Evolutionary conservation across 2,329 filamentous ascomycete species (phyloP), one percentile per base, ranked within the genome.

Genomic region (Davidsoniella neocaledoniae): DNA sequence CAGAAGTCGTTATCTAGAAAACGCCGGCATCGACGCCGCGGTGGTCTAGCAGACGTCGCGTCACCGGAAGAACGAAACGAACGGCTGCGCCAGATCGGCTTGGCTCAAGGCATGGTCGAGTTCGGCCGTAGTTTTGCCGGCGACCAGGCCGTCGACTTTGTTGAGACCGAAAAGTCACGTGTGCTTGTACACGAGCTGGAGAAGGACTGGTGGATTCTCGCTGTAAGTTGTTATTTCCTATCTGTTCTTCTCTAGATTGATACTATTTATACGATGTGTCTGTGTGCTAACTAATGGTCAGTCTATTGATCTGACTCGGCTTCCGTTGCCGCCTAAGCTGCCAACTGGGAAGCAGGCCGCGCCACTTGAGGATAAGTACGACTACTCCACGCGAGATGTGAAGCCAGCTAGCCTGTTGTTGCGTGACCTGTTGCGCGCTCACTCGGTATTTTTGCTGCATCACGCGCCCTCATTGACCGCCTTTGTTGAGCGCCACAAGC

Each of bases 31-130:
- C 63, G 68, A 56, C 39, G 47, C 25, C 51, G 51, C 7, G 48
- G 51, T 4, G 48, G 51, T n/a, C 23, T 50, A 23, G 36, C 47
- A 5, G 61, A 62, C 48, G 51, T 29, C 21, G 55, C 73, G 25
- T 71, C 71, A 2, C 66, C 74, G 45, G 78, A 85, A 56, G 79
- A 87, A 59, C 77, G 79, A 60, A 91, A 96, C 64, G 84, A 94
- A 67, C 82, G 81, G 58, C 69, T 96, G 58, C 77, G 91, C 56
- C 88, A 95, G 69, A 87, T 98, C 61, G 91, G 91, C 37, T 77
- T 98, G 55, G 91, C 91, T 39, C 91, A 98, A 68, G 91, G 88
- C 61, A 94, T 96, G 82, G 82, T 94, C 53, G 84, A 81, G 62
- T 98, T 98, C 67, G 84, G 85, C 58, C 82, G 80, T 61, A 88